Percentiles rank a stretch among this genome's conserved stretches.
These are phyloP conservation scores for Lactarius trivialis DNA, from an alignment of 768 basidiomycete species.

Conservation along the genomic window DNA sequence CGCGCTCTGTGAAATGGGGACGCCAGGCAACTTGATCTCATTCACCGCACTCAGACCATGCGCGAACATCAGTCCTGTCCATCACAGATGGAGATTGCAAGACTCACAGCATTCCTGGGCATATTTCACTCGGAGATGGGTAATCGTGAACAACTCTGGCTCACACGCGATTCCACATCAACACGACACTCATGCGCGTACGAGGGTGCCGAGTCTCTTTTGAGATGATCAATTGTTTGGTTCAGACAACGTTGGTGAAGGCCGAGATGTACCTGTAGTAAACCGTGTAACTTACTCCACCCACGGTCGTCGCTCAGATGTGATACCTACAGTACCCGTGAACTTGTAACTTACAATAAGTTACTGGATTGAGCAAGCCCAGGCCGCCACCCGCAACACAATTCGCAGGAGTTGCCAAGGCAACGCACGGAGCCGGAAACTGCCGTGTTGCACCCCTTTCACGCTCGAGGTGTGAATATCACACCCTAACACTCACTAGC, in stretches of 20 bases:
- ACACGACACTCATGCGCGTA: conserved; percentile 1
- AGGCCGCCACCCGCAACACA: not conserved
- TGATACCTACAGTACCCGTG: not conserved
- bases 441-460: not conserved
- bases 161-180: not conserved
- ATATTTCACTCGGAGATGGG: not conserved
- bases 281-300: no score
- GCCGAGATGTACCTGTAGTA: not conserved
- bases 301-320: no score
- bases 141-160: not conserved
- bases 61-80: not conserved
- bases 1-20: not conserved
- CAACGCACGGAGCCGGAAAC: not conserved
- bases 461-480: not conserved
- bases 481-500: not conserved
- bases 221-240: not conserved
- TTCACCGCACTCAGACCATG: not conserved
- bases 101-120: not conserved
- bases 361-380: not conserved
- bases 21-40: not conserved
- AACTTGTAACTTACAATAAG: not conserved
- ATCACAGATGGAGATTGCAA: no score
- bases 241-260: no score
- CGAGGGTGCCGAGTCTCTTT: not conserved
- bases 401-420: conserved; percentile 4